phyloP scores from a whole-genome alignment of 306 rosid species.

The Malus asiatica region DNA sequence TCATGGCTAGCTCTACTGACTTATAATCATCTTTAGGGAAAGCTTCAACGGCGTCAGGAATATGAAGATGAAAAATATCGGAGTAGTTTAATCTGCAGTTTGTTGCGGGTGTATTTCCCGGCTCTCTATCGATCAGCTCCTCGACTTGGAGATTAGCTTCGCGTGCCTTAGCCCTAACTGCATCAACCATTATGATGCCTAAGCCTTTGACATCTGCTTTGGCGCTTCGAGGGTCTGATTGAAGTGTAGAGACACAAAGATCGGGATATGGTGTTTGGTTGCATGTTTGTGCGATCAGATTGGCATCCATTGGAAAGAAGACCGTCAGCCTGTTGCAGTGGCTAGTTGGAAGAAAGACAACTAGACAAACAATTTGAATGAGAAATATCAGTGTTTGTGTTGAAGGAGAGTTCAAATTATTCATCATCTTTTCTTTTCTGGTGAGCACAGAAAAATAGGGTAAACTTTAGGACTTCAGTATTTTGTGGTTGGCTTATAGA shows the following conservation, averaged over 20 bases:
- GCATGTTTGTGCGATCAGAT: conserved; percentile 41
- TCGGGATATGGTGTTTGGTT: conserved; percentile 40
- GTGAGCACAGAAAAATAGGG: too few species aligned
- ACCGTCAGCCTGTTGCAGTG: conserved; percentile 17
- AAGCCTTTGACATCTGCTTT: conserved; percentile 21
- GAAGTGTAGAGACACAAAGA: conserved; percentile 36
- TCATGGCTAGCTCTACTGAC: conserved; percentile 6
- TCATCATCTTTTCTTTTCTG: too few species aligned
- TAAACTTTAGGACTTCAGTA: too few species aligned
- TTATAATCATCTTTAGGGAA: conserved; percentile 27
- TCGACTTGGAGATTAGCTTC: not conserved
- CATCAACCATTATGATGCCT: conserved; percentile 25
- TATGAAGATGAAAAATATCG: not conserved
- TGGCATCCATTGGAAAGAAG: not conserved
- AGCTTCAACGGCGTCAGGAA: conserved; percentile 32
- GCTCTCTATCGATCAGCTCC: not conserved
- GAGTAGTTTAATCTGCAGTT: too few species aligned
- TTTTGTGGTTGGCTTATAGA: too few species aligned
- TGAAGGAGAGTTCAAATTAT: too few species aligned
- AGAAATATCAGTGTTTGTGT: not conserved
- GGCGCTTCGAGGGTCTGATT: conserved; percentile 31
- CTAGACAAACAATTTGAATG: not conserved
- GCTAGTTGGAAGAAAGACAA: conserved; percentile 16
- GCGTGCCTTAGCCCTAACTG: conserved; percentile 10
- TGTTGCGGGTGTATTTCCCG: too few species aligned